Percentiles rank a stretch among this genome's conserved stretches.
phyloP scores from a whole-genome alignment of 257 asterid genomes.

The Anisodus tanguticus region DNA sequence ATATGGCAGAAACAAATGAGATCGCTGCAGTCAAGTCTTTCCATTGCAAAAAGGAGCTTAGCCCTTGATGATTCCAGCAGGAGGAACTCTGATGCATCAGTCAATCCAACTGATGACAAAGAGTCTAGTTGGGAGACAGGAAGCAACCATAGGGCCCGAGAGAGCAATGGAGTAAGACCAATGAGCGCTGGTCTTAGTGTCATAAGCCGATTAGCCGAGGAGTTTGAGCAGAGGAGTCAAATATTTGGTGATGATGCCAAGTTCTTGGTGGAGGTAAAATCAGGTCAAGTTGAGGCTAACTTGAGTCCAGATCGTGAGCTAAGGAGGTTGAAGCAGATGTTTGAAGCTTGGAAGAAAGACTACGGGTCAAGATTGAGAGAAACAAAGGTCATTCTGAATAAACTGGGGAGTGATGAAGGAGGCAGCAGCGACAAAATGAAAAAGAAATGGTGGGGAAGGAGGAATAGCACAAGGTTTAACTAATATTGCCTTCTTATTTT shows the following conservation, averaged over 20 bases:
- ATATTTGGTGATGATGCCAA: slow-evolving; percentile 93
- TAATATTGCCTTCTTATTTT: slow-evolving; percentile 34
- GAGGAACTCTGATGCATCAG: slow-evolving; percentile 77
- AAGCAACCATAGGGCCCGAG: slow-evolving; percentile 54
- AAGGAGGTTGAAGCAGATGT: slow-evolving; percentile 81
- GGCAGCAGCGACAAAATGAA: slow-evolving; percentile 60
- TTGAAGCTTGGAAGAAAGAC: slow-evolving; percentile 96
- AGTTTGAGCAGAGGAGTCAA: slow-evolving; percentile 92
- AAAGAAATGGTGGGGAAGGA: slow-evolving; percentile 95
- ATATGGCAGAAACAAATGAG: slow-evolving; percentile 99
- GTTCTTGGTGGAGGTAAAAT: slow-evolving; percentile 92
- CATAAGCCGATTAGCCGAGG: slow-evolving; percentile 85
- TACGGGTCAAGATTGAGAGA: slow-evolving; percentile 85
- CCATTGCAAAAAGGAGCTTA: slow-evolving; percentile 85
- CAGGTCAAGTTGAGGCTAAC: slow-evolving; percentile 85
- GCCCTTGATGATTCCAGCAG: slow-evolving; percentile 68
- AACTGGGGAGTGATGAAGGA: slow-evolving; percentile 76
- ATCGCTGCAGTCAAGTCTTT: slow-evolving; percentile 94
- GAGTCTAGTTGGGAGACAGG: slow-evolving; percentile 69
- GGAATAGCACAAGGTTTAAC: slow-evolving; percentile 71
- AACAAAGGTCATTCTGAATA: slow-evolving; percentile 80
- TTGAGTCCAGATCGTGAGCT: slow-evolving; percentile 92
- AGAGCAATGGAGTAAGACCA: slow-evolving; percentile 61
- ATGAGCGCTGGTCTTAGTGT: slow-evolving; percentile 69
- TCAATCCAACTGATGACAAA: slow-evolving; percentile 60